Evolutionary conservation across 1,139 yeast species (phyloP).

Genomic region (Protomyces lactucae-debilis): DNA sequence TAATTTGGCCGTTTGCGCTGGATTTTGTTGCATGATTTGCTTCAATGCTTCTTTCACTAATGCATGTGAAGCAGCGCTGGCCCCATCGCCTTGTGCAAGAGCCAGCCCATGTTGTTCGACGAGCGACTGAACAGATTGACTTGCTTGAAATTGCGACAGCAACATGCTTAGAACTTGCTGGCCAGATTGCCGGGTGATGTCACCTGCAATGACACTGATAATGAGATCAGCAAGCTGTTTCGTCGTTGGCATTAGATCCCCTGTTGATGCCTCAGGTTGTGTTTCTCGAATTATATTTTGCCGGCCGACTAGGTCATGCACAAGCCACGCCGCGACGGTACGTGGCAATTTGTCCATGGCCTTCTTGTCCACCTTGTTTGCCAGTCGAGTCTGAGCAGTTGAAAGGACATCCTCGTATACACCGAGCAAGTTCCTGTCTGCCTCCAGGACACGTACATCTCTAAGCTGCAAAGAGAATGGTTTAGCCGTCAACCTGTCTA

Average conservation of each 20-base stretch:
- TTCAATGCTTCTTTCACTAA: constrained; percentile 47
- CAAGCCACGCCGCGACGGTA: constrained; percentile 49
- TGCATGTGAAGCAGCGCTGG: constrained; percentile 35
- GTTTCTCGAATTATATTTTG: constrained; percentile 50
- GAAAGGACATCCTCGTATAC: constrained; percentile 42
- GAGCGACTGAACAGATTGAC: constrained; percentile 41
- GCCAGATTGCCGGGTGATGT: constrained; percentile 56
- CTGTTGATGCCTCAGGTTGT: neutral
- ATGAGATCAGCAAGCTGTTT: constrained; percentile 49
- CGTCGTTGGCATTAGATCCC: constrained; percentile 4
- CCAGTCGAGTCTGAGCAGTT: constrained; percentile 40
- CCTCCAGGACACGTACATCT: constrained; percentile 63
- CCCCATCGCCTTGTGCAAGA: neutral
- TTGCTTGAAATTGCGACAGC: constrained; percentile 42
- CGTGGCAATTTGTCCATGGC: constrained; percentile 30
- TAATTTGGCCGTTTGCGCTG: constrained; percentile 55
- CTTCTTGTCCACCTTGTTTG: constrained; percentile 32
- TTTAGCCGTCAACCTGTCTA: constrained; percentile 46
- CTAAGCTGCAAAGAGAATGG: constrained; percentile 57
- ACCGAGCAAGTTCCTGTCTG: constrained; percentile 49
- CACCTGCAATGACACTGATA: constrained; percentile 41
- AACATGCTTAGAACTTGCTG: constrained; percentile 59
- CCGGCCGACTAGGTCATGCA: constrained; percentile 73
- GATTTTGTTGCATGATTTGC: constrained; percentile 48
- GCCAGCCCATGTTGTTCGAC: constrained; percentile 56